Conservation (phyloP, 2,329 filamentous ascomycete genomes). For the Daldinia sp. region DNA sequence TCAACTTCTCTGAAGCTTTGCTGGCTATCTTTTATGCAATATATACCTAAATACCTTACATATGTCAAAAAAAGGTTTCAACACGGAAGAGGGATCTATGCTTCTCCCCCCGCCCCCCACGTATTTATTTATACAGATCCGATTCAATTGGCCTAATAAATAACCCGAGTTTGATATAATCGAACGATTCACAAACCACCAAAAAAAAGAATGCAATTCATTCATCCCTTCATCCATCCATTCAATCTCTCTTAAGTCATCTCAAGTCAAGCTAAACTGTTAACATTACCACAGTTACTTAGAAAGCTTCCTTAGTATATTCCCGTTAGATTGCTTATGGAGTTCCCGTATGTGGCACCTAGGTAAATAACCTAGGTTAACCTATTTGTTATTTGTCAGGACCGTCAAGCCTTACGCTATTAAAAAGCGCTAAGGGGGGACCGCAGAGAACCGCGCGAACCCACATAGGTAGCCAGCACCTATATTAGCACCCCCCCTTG, state of each 20-base stretch:
- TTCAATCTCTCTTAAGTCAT: too few relatives aligned
- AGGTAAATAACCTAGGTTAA: background rate
- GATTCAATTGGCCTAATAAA: background rate
- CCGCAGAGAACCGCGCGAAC: background rate
- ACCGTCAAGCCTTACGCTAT: constrained; percentile 17
- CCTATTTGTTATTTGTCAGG: constrained; percentile 16
- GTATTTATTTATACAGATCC: background rate
- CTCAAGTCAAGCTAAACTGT: background rate
- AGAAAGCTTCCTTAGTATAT: background rate
- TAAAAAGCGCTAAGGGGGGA: background rate
- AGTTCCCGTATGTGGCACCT: background rate
- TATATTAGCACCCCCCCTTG: background rate
- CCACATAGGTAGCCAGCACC: background rate
- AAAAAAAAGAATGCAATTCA: background rate
- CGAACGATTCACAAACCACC: background rate
- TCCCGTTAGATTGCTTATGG: too few relatives aligned
- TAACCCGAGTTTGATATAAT: background rate
- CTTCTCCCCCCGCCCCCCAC: background rate
- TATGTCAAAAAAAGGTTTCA: background rate
- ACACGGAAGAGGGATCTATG: background rate
- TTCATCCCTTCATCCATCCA: too few relatives aligned
- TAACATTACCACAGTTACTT: background rate
- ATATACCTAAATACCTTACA: background rate
- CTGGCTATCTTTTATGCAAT: background rate
- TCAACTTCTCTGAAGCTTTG: too few relatives aligned